Evolutionary conservation across 2,329 filamentous ascomycete genomes (phyloP).

Genomic region (Claviceps humidiphila): DNA sequence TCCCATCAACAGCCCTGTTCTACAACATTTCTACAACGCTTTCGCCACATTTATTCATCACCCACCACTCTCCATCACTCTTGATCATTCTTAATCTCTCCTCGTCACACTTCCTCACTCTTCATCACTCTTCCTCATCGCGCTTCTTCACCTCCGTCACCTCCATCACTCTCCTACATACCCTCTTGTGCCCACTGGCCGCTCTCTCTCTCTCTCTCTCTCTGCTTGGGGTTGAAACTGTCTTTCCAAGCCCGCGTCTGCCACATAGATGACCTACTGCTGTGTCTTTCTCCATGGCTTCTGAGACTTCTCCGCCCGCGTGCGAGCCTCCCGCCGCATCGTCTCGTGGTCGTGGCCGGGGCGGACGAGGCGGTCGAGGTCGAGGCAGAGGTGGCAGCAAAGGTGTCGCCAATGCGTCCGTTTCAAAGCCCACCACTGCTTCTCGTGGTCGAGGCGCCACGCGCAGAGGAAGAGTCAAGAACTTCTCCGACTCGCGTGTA

Average conservation of each 20-base stretch:
- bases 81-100: too few relatives aligned
- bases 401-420: slow-evolving; percentile 16
- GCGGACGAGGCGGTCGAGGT: slow-evolving; percentile 8
- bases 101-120: not conserved
- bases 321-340: slow-evolving; percentile 18
- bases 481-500: slow-evolving; percentile 38
- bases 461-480: slow-evolving; percentile 40
- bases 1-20: too few relatives aligned
- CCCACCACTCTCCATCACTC: not conserved
- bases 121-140: not conserved
- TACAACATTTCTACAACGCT: too few relatives aligned
- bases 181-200: not conserved
- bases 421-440: slow-evolving; percentile 19
- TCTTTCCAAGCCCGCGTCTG: not conserved
- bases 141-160: too few relatives aligned
- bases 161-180: not conserved
- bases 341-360: slow-evolving; percentile 23
- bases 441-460: slow-evolving; percentile 26
- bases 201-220: not conserved
- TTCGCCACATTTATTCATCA: not conserved
- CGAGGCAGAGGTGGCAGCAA: slow-evolving; percentile 15
- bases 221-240: not conserved
- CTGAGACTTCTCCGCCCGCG: slow-evolving; percentile 24
- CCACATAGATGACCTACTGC: slow-evolving; percentile 19
- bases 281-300: slow-evolving; percentile 19